These are phyloP conservation scores for Myxozyma kluyveri DNA, from an alignment of 805 yeast species.

Conservation along the genomic window DNA sequence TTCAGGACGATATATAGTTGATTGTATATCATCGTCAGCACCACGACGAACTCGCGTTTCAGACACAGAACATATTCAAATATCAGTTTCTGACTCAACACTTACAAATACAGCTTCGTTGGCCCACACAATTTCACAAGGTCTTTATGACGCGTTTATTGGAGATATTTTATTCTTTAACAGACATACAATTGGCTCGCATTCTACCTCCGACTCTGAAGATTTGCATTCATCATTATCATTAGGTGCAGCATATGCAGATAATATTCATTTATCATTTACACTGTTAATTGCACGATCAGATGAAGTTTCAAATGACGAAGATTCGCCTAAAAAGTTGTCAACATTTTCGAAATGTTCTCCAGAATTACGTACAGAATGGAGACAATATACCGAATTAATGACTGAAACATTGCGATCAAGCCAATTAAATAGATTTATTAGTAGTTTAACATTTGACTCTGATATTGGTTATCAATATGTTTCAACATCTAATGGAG, in stretches of 20 bases:
- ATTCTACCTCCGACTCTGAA: not conserved
- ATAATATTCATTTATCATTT: slow-evolving; percentile 21
- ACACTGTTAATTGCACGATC: slow-evolving; percentile 15
- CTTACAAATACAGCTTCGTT: not conserved
- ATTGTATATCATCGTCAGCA: slow-evolving; percentile 1
- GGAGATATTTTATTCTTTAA: slow-evolving; percentile 20
- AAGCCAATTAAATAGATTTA: slow-evolving; percentile 7
- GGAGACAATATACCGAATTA: slow-evolving; percentile 8
- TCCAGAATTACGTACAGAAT: slow-evolving; percentile 1
- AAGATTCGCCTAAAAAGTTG: not conserved
- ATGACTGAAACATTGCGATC: not conserved
- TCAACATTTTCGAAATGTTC: not conserved
- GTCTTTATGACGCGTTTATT: slow-evolving; percentile 7
- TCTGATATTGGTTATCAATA: slow-evolving; percentile 20
- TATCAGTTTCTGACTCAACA: not conserved
- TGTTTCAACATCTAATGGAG: slow-evolving; percentile 1
- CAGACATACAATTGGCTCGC: slow-evolving; percentile 13
- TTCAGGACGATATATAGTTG: not conserved
- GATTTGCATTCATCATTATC: slow-evolving; percentile 2
- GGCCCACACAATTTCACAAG: slow-evolving; percentile 1
- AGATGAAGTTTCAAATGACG: not conserved
- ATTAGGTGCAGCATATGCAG: slow-evolving; percentile 12
- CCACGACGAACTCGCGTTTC: not conserved
- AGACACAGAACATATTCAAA: not conserved
- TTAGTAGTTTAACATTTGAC: slow-evolving; percentile 13